phyloP scores from a whole-genome alignment of 2,329 filamentous ascomycete genomes.

The Didymella pinodella region DNA sequence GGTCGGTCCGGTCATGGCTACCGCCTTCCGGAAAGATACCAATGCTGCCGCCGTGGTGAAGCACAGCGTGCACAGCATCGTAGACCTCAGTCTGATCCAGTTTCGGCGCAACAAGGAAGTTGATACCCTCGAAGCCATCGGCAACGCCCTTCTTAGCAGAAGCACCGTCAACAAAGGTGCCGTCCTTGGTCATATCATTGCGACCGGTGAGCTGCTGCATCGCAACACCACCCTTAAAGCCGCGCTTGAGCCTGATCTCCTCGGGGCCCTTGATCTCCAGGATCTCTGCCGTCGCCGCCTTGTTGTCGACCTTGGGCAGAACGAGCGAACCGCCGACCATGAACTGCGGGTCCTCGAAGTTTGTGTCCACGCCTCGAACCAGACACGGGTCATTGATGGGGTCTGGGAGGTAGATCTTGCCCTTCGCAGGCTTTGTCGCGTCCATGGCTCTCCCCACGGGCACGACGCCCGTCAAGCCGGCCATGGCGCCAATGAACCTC shows the following conservation, averaged over 20 bases:
- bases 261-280: slow-evolving; percentile 79
- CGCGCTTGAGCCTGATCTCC: slow-evolving; percentile 85
- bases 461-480: slow-evolving; percentile 84
- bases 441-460: slow-evolving; percentile 95
- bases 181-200: slow-evolving; percentile 73
- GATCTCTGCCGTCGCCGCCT: slow-evolving; percentile 84
- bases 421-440: slow-evolving; percentile 78
- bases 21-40: slow-evolving; percentile 98
- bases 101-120: slow-evolving; percentile 88
- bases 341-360: slow-evolving; percentile 71
- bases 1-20: slow-evolving; percentile 90
- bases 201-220: slow-evolving; percentile 83
- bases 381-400: slow-evolving; percentile 84
- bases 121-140: slow-evolving; percentile 74
- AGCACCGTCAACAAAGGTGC: slow-evolving; percentile 65
- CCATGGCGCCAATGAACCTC: slow-evolving; percentile 85
- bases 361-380: slow-evolving; percentile 79
- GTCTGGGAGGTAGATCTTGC: slow-evolving; percentile 87
- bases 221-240: slow-evolving; percentile 79
- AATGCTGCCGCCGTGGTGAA: slow-evolving; percentile 84
- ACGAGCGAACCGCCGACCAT: slow-evolving; percentile 78
- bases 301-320: slow-evolving; percentile 82
- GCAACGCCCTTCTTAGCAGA: slow-evolving; percentile 61
- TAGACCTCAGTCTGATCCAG: slow-evolving; percentile 95
- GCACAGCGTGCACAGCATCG: slow-evolving; percentile 85